Evolutionary conservation across 2,329 filamentous ascomycete species (phyloP).

Genomic region (Sclerotinia borealis): DNA sequence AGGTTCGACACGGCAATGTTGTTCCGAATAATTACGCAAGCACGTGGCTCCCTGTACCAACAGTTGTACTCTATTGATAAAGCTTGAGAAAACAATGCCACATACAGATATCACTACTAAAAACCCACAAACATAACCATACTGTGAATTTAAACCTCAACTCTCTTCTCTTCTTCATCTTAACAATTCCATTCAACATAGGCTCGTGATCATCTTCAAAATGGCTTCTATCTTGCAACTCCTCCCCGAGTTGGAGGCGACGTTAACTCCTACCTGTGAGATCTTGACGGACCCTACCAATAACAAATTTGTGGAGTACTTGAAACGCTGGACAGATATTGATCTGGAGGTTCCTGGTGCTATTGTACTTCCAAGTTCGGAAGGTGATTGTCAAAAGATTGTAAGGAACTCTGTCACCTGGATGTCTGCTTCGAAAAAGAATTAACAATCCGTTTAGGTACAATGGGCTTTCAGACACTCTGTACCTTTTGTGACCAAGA

Average conservation of each 20-base stretch:
- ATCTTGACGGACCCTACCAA: not conserved
- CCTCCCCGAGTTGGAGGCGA: not conserved
- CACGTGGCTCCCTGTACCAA: no score
- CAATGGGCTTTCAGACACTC: not conserved
- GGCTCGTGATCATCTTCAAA: not conserved
- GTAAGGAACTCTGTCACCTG: not conserved
- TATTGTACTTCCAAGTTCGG: slow-evolving; percentile 16
- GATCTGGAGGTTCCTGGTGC: slow-evolving; percentile 13
- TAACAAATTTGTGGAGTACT: slow-evolving; percentile 6
- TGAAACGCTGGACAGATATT: slow-evolving; percentile 17
- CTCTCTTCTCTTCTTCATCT: not conserved
- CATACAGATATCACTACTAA: not conserved
- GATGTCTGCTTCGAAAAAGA: not conserved
- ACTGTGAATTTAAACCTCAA: not conserved
- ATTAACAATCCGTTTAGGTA: slow-evolving; percentile 6
- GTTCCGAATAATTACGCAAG: not conserved
- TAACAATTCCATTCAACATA: not conserved
- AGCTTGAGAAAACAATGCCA: not conserved
- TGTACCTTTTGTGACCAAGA: slow-evolving; percentile 24
- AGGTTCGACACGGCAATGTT: no score
- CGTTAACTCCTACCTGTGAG: not conserved
- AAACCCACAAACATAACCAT: not conserved
- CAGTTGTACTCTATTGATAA: not conserved
- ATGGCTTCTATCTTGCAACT: not conserved
- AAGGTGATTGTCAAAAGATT: slow-evolving; percentile 17